A percentile compares a stretch with the other conserved stretches of the same genome.
phyloP scores from a whole-genome alignment of 2,329 filamentous ascomycete species.

The Zymoseptoria tritici region DNA sequence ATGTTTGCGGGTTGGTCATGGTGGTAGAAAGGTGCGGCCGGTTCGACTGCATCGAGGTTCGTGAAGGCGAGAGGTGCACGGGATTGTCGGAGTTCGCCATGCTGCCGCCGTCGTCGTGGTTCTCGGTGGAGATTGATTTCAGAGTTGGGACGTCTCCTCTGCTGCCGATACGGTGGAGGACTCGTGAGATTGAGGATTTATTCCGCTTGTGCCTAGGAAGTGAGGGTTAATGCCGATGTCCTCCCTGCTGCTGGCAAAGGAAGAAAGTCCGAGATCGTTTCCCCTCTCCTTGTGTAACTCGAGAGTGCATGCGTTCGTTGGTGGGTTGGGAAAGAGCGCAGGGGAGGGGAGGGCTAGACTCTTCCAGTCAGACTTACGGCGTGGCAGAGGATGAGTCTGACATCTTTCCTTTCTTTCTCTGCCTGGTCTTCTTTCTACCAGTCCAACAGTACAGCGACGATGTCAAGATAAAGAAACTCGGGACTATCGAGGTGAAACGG shows the following conservation, averaged over 20 bases:
- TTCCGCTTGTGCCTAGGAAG: conserved; percentile 34
- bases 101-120: conserved; percentile 1
- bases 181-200: conserved; percentile 48
- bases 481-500: neutral
- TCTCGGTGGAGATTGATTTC: conserved; percentile 4
- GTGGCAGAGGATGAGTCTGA: neutral
- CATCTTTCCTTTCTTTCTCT: neutral
- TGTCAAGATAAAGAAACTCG: neutral
- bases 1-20: conserved; percentile 24
- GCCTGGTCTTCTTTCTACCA: neutral
- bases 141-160: conserved; percentile 36
- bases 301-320: neutral
- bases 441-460: neutral
- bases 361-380: neutral
- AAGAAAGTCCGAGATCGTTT: neutral
- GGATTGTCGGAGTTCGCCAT: conserved; percentile 12
- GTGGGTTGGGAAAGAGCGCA: neutral
- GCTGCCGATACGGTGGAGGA: conserved; percentile 46
- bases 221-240: neutral
- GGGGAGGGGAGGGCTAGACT: neutral
- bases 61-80: conserved; percentile 15
- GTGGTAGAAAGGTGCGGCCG: conserved; percentile 31
- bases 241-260: neutral
- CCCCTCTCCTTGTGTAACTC: neutral
- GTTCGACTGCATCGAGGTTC: conserved; percentile 20